Conservation (phyloP, 345 rosid species). For the Kandelia obovata region DNA sequence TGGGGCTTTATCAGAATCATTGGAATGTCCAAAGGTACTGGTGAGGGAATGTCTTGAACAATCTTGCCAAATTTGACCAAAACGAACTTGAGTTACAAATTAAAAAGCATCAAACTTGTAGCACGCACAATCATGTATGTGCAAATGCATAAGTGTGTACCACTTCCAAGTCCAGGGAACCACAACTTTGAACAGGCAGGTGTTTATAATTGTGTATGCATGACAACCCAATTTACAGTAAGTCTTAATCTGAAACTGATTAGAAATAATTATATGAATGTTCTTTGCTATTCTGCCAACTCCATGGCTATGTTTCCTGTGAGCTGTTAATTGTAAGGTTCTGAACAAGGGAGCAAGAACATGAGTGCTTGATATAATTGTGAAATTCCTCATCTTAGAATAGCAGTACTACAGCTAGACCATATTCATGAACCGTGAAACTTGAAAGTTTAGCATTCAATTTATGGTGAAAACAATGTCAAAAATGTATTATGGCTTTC, state of each 20-base stretch:
- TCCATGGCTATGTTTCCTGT: neutral
- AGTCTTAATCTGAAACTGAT: neutral
- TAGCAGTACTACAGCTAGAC: neutral
- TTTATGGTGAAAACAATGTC: neutral
- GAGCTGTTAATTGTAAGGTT: neutral
- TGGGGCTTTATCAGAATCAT: slow-evolving; percentile 89
- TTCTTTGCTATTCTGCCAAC: neutral
- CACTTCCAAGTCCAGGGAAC: neutral
- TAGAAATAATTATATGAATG: neutral
- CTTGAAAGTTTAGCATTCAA: neutral
- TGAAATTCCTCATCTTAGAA: neutral
- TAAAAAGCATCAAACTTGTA: neutral
- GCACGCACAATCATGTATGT: neutral
- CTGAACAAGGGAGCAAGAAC: neutral
- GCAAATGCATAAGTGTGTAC: neutral
- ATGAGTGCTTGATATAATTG: neutral
- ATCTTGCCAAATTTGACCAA: slow-evolving; percentile 41
- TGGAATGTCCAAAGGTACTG: slow-evolving; percentile 61
- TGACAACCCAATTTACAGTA: neutral
- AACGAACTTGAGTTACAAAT: slow-evolving; percentile 5
- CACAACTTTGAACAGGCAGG: neutral
- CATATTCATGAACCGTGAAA: neutral
- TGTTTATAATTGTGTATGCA: neutral
- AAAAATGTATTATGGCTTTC: neutral
- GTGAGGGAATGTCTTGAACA: slow-evolving; percentile 81